Percentiles rank a stretch among this genome's conserved stretches.
Evolutionary conservation across 2,329 filamentous ascomycete species (phyloP).

Genomic region (Lasiodiplodia theobromae): DNA sequence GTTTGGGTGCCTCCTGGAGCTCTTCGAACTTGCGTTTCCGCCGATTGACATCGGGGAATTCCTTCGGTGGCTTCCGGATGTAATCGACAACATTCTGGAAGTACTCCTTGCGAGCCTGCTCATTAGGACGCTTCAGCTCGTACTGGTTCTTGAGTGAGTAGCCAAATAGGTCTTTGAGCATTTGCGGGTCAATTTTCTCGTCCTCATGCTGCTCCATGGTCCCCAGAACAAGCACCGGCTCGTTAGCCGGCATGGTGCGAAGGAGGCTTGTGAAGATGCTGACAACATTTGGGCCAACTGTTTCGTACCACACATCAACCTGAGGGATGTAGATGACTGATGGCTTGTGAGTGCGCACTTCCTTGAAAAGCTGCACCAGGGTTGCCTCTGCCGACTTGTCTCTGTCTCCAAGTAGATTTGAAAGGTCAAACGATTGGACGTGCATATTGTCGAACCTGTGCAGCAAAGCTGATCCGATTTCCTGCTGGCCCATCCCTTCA

Average conservation of each 20-base stretch:
- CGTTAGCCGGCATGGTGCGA: constrained; percentile 83
- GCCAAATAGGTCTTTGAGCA: constrained; percentile 82
- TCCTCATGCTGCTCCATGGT: constrained; percentile 75
- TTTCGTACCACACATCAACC: constrained; percentile 84
- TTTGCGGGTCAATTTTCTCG: constrained; percentile 63
- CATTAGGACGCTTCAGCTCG: constrained; percentile 70
- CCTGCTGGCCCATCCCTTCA: constrained; percentile 91
- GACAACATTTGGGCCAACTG: constrained; percentile 69
- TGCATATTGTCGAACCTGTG: constrained; percentile 93
- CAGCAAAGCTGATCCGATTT: constrained; percentile 82
- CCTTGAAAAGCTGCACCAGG: constrained; percentile 87
- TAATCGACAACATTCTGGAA: constrained; percentile 78
- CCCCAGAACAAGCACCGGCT: constrained; percentile 87
- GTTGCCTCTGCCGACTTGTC: constrained; percentile 85
- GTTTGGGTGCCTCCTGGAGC: constrained; percentile 72
- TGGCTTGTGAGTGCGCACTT: constrained; percentile 92
- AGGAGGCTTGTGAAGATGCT: constrained; percentile 85
- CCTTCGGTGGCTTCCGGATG: constrained; percentile 77
- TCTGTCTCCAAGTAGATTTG: constrained; percentile 83
- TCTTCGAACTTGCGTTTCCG: constrained; percentile 84
- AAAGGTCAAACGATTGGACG: constrained; percentile 92
- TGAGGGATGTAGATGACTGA: constrained; percentile 95
- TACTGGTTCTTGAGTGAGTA: constrained; percentile 82
- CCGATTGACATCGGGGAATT: constrained; percentile 86
- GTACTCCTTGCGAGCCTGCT: constrained; percentile 76